These are phyloP conservation scores for Yarrowia deformans DNA, from an alignment of 805 yeast genomes.

Conservation along the genomic window DNA sequence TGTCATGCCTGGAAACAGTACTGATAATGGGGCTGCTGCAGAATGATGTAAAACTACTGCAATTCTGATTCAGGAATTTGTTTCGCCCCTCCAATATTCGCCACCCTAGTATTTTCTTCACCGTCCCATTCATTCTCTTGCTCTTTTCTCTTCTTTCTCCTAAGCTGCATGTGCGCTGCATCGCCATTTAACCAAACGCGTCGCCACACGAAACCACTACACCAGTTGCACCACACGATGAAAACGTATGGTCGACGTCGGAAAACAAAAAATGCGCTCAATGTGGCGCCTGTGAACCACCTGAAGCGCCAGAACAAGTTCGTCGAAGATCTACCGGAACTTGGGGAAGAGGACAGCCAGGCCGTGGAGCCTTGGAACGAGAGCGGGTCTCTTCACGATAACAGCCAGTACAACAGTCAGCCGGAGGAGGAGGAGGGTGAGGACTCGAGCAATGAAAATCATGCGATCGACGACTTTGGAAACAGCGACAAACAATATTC, in stretches of 20 bases:
- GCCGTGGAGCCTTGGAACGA: conserved; percentile 12
- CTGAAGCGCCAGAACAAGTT: neutral
- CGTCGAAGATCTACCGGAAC: neutral
- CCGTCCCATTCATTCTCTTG: neutral
- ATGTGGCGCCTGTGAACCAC: conserved; percentile 17
- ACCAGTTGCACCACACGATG: conserved; percentile 7
- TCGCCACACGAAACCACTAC: conserved; percentile 16
- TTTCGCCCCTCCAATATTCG: neutral
- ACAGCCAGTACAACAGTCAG: neutral
- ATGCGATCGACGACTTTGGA: too few species aligned
- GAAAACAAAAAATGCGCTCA: neutral
- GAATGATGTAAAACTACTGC: too few species aligned
- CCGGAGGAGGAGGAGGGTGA: neutral
- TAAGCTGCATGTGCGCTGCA: conserved; percentile 1
- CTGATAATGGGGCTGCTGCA: too few species aligned
- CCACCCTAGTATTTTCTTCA: neutral
- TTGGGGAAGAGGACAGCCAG: conserved; percentile 17
- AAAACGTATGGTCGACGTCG: conserved; percentile 23
- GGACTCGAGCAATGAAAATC: neutral
- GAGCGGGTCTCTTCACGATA: neutral
- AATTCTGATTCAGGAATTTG: too few species aligned
- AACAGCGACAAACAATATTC: neutral
- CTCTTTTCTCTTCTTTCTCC: neutral
- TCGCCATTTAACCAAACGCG: conserved; percentile 11
- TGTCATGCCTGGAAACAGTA: too few species aligned